Conservation (phyloP, 495 filamentous ascomycete genomes). For the Glonium stellatum region DNA sequence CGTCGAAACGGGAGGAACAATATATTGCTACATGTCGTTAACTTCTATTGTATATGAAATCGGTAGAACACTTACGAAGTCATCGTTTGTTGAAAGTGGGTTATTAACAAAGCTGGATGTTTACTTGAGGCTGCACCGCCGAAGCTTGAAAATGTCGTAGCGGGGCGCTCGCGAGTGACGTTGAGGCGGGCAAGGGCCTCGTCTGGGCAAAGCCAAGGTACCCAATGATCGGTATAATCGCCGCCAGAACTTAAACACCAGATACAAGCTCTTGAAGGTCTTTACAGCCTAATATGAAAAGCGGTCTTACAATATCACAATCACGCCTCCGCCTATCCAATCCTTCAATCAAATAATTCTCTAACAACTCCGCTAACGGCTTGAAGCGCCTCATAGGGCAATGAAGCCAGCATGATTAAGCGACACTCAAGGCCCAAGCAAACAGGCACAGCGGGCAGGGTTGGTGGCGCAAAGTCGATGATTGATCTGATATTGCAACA, state of each 20-base stretch:
- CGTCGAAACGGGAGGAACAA: conserved; percentile 77
- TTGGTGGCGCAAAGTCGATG: not conserved
- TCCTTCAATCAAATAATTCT: too few relatives aligned
- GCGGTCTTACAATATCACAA: too few relatives aligned
- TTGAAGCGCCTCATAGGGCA: too few relatives aligned
- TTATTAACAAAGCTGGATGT: conserved; percentile 1
- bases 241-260: too few relatives aligned
- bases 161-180: conserved; percentile 1
- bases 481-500: not conserved
- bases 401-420: too few relatives aligned
- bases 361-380: too few relatives aligned
- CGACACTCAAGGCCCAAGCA: not conserved
- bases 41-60: not conserved
- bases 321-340: too few relatives aligned
- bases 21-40: conserved; percentile 36
- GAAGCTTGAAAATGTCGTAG: too few relatives aligned
- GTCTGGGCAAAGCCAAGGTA: not conserved
- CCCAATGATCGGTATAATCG: not conserved
- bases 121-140: not conserved
- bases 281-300: too few relatives aligned
- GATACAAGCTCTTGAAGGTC: too few relatives aligned
- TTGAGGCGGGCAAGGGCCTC: not conserved
- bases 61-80: conserved; percentile 21
- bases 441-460: too few relatives aligned
- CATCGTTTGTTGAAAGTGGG: conserved; percentile 8